Evolutionary conservation across 495 filamentous ascomycete genomes (phyloP).

Genomic region (Hyaloscypha finlandica): DNA sequence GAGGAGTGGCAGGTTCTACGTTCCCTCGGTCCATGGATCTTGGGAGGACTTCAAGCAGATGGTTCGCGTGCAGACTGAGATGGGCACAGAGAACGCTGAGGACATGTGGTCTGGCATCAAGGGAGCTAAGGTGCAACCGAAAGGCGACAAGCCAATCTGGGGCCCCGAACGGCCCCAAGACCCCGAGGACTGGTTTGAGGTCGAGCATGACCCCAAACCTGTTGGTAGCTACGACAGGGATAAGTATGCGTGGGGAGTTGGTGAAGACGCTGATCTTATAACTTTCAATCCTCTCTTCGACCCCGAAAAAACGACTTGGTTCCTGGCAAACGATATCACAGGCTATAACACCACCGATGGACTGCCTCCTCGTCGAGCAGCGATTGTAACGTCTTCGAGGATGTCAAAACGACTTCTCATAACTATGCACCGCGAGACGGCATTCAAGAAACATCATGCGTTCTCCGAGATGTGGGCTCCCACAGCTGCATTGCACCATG

Average conservation of each 20-base stretch:
- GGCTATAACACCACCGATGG: conserved; percentile 75
- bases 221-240: conserved; percentile 73
- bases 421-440: conserved; percentile 89
- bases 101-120: conserved; percentile 64
- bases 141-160: conserved; percentile 78
- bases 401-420: conserved; percentile 79
- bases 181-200: conserved; percentile 65
- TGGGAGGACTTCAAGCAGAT: conserved; percentile 94
- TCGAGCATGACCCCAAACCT: conserved; percentile 70
- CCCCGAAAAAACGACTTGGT: conserved; percentile 85
- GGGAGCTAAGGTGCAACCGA: conserved; percentile 44
- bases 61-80: conserved; percentile 86
- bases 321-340: conserved; percentile 82
- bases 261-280: conserved; percentile 90
- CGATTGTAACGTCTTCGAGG: conserved; percentile 84
- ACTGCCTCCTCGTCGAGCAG: conserved; percentile 76
- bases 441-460: conserved; percentile 77
- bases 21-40: conserved; percentile 81
- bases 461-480: conserved; percentile 98
- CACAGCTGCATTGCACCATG: conserved; percentile 84
- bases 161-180: conserved; percentile 73
- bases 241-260: conserved; percentile 84
- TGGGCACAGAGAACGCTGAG: conserved; percentile 71
- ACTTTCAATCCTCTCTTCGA: conserved; percentile 94
- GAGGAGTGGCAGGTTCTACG: conserved; percentile 86